Percentiles rank a stretch among this genome's conserved stretches.
phyloP scores from a whole-genome alignment of 768 basidiomycete species.

The Kwoniella europaea region DNA sequence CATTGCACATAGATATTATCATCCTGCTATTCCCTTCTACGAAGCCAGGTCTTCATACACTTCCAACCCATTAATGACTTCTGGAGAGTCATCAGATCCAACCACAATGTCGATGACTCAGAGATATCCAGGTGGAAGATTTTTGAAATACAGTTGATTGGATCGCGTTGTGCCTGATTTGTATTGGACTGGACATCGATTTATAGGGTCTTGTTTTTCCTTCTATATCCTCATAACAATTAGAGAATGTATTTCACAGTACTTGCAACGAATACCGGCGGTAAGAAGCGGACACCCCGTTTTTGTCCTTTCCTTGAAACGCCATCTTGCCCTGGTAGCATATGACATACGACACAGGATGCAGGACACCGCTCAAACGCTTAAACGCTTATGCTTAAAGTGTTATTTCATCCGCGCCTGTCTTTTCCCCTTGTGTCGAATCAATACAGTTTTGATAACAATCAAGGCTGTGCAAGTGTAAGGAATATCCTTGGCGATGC shows the following conservation, averaged over 20 bases:
- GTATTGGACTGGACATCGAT: no score
- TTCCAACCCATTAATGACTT: no score
- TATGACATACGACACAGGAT: neutral
- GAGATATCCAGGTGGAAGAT: neutral
- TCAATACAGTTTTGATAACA: neutral
- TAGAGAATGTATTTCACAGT: neutral
- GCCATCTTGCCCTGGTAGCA: neutral
- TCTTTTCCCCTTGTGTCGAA: neutral
- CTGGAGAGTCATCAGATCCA: no score
- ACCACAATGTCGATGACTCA: neutral
- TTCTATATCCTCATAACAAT: no score
- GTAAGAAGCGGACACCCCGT: neutral
- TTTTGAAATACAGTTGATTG: neutral
- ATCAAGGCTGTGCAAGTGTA: conserved; percentile 5
- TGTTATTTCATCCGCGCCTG: conserved; percentile 6
- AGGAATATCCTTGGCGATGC: neutral
- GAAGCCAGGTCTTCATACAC: neutral
- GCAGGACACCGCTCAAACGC: neutral
- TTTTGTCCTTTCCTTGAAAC: neutral
- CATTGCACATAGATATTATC: neutral
- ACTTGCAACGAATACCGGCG: neutral
- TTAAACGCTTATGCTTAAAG: neutral
- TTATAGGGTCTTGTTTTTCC: no score
- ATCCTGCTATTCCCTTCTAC: neutral
- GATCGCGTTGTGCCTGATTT: no score